Evolutionary conservation across 345 rosid genomes (phyloP), one percentile per base, ranked within the genome.

Genomic region (Tarenaya hassleriana): DNA sequence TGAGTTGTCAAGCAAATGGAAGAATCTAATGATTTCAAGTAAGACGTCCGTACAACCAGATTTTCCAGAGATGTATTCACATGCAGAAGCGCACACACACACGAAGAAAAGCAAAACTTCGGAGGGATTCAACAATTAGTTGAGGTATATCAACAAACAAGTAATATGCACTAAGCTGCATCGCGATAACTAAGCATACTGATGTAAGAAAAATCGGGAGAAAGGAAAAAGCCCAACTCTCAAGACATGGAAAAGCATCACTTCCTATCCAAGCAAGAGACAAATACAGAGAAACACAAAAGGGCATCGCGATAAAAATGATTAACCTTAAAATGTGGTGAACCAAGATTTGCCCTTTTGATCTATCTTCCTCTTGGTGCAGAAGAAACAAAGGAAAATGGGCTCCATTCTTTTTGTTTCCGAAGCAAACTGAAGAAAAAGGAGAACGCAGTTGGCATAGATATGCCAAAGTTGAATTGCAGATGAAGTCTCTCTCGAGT

Each of bases 191-290:
- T 32, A 35, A 24, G 46, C 29, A 2, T 24, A 24, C 5, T 24
- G 3, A 24, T 2, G 29, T 24, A n/a, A n/a, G 29, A 24, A 24
- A 24, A 2, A 62, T 44, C 16, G 7, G 13, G 16, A 56, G 55
- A 58, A 60, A 49, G 58, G 44, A 40, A 42, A 53, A 73, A 73
- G 47, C 61, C 8, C 16, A 8, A 17, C 51, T 50, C 58, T 45
- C 7, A 58, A 44, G 40, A 49, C 62, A 56, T 44, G 9, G 59
- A 17, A 66, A 60, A 69, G 94, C 77, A 90, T 83, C 91, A 71
- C 86, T 82, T 81, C 58, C 55, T 73, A 77, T 69, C 71, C 70
- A 86, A 86, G 94, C 56, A 81, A 83, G 70, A 70, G 68, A 66
- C 55, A 66, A 70, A 68, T 49, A 68, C 65, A 71, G 65, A 72